A percentile compares a stretch with the other conserved stretches of the same genome.
Conservation (phyloP, 1,284 basidiomycete genomes). For the Malassezia vespertilionis region DNA sequence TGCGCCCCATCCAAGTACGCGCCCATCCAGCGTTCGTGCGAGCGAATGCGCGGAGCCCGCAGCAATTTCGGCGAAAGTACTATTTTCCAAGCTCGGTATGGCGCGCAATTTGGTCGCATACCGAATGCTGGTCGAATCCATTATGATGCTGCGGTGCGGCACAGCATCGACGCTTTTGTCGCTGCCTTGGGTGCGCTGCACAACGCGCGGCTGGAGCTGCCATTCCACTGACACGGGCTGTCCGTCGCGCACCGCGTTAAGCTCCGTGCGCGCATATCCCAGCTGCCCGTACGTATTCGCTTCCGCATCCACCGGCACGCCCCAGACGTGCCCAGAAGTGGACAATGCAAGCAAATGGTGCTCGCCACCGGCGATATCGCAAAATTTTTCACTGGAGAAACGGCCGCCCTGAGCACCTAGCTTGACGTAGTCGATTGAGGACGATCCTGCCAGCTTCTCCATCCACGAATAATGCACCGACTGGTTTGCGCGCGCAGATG, state of each 20-base stretch:
- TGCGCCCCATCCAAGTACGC: conserved; percentile 56
- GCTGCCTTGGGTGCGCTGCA: conserved; percentile 44
- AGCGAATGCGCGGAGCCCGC: conserved; percentile 62
- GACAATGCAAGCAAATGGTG: conserved; percentile 79
- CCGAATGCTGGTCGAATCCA: conserved; percentile 50
- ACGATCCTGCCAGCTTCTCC: not conserved
- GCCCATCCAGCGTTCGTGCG: conserved; percentile 57
- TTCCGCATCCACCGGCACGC: conserved; percentile 62
- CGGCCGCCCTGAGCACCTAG: conserved; percentile 12
- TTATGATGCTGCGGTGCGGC: conserved; percentile 17
- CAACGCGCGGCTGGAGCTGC: conserved; percentile 38
- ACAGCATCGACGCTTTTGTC: no score
- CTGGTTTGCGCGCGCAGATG: conserved; percentile 26
- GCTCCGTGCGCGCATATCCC: conserved; percentile 50
- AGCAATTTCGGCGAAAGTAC: conserved; percentile 61
- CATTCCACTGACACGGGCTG: conserved; percentile 48
- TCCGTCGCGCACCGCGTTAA: conserved; percentile 50
- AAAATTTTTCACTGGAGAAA: conserved; percentile 23
- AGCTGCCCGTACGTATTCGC: conserved; percentile 82
- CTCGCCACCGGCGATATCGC: conserved; percentile 51
- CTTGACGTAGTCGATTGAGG: conserved; percentile 6
- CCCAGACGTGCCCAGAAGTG: conserved; percentile 66
- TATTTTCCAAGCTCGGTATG: conserved; percentile 62
- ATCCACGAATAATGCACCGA: conserved; percentile 24
- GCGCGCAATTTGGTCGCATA: conserved; percentile 69